These are phyloP conservation scores for Hawksworthiomyces lignivorus DNA, from an alignment of 2,329 filamentous ascomycete species.

Conservation along the genomic window DNA sequence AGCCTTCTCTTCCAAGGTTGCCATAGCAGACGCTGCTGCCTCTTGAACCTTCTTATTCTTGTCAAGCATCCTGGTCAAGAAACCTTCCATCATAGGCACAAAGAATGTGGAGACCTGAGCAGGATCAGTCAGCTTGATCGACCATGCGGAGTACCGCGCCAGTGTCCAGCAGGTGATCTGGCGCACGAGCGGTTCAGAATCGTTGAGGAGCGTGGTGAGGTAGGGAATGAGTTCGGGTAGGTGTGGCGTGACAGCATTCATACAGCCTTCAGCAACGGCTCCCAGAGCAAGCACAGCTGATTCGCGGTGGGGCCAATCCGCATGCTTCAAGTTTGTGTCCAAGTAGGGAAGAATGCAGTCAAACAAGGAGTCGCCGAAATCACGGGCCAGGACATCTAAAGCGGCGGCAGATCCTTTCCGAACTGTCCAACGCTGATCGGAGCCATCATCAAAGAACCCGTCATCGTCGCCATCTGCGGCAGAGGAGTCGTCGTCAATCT, in stretches of 20 bases:
- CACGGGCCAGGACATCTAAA: slow-evolving; percentile 84
- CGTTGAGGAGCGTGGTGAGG: slow-evolving; percentile 75
- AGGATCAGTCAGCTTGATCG: slow-evolving; percentile 62
- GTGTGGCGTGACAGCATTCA: slow-evolving; percentile 82
- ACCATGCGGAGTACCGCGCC: slow-evolving; percentile 89
- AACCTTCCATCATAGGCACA: slow-evolving; percentile 94
- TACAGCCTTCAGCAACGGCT: slow-evolving; percentile 90
- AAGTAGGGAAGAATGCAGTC: slow-evolving; percentile 87
- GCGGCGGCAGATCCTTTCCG: slow-evolving; percentile 96
- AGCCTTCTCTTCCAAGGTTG: slow-evolving; percentile 90
- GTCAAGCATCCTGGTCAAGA: slow-evolving; percentile 90
- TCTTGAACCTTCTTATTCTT: slow-evolving; percentile 97
- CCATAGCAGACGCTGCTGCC: slow-evolving; percentile 90
- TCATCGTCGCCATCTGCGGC: slow-evolving; percentile 71
- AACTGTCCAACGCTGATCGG: slow-evolving; percentile 90
- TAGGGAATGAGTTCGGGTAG: slow-evolving; percentile 86
- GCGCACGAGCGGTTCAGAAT: slow-evolving; percentile 81
- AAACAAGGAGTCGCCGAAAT: slow-evolving; percentile 84
- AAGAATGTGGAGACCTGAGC: slow-evolving; percentile 70
- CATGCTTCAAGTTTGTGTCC: slow-evolving; percentile 78
- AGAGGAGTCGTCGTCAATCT: slow-evolving; percentile 75
- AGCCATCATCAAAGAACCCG: slow-evolving; percentile 69
- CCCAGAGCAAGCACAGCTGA: slow-evolving; percentile 90
- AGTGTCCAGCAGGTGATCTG: slow-evolving; percentile 98
- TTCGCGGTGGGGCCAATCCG: slow-evolving; percentile 87